phyloP scores from a whole-genome alignment of 2,329 filamentous ascomycete genomes.

The Aspergillus sp. region DNA sequence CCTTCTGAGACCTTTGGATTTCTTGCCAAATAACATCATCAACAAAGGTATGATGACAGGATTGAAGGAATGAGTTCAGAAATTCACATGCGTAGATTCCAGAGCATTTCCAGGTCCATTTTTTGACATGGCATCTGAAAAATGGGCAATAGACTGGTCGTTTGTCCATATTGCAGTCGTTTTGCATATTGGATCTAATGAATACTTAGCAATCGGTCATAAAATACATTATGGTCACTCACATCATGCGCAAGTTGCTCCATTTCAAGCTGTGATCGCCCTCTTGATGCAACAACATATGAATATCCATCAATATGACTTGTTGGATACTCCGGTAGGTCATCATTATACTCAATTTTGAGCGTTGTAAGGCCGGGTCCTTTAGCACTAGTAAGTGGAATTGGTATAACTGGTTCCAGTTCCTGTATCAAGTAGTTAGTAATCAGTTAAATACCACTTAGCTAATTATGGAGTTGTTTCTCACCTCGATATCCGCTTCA shows the following conservation, averaged over 20 bases:
- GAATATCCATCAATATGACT: not conserved
- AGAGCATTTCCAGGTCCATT: constrained; percentile 1
- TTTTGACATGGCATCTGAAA: not conserved
- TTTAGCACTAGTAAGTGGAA: constrained; percentile 2
- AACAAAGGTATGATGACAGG: not conserved
- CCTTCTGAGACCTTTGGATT: not conserved
- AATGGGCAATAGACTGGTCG: not conserved
- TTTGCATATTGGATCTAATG: constrained; percentile 1
- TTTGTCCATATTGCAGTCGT: not conserved
- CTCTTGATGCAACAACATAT: constrained; percentile 1
- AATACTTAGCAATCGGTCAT: not conserved
- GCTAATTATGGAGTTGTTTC: too few relatives aligned
- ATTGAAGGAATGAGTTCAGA: not conserved
- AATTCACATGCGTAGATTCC: constrained; percentile 1
- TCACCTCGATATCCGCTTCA: too few relatives aligned
- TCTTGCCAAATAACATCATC: not conserved
- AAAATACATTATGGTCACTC: constrained; percentile 1
- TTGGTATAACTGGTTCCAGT: not conserved
- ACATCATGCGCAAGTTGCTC: not conserved
- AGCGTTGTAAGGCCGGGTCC: not conserved
- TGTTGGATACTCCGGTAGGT: not conserved
- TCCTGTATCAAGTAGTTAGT: not conserved
- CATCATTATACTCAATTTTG: not conserved
- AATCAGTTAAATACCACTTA: too few relatives aligned
- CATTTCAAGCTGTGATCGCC: not conserved